Evolutionary conservation across 2,329 filamentous ascomycete genomes (phyloP).

Genomic region (Thielaviopsis ethacetica): DNA sequence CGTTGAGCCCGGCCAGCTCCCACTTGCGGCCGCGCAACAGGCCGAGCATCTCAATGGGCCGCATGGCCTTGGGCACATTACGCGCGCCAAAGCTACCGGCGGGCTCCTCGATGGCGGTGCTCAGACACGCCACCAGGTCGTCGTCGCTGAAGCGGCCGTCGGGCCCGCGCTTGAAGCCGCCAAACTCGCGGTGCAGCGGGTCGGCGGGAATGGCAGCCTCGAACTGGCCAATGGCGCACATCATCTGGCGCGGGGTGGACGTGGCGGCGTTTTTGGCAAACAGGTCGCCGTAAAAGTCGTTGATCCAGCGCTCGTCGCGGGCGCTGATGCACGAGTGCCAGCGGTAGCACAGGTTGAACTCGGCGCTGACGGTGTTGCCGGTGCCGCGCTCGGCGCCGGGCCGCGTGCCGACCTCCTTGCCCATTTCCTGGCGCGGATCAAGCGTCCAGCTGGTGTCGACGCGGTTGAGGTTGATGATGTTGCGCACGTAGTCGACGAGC

Average conservation of each 20-base stretch:
- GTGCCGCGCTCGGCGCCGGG: slow-evolving; percentile 50
- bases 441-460: slow-evolving; percentile 63
- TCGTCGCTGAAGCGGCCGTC: slow-evolving; percentile 62
- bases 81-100: slow-evolving; percentile 57
- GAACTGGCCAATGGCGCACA: slow-evolving; percentile 45
- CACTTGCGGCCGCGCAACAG: slow-evolving; percentile 63
- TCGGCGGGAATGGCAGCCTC: slow-evolving; percentile 46
- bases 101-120: slow-evolving; percentile 57
- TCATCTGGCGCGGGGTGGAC: slow-evolving; percentile 43
- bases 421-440: slow-evolving; percentile 57
- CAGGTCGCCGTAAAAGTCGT: slow-evolving; percentile 40
- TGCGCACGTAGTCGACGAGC: slow-evolving; percentile 61
- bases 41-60: slow-evolving; percentile 62
- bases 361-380: slow-evolving; percentile 70
- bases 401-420: slow-evolving; percentile 33
- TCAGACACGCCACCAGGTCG: slow-evolving; percentile 55
- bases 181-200: slow-evolving; percentile 52
- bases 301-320: slow-evolving; percentile 67
- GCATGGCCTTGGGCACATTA: slow-evolving; percentile 58
- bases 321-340: slow-evolving; percentile 70
- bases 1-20: slow-evolving; percentile 65
- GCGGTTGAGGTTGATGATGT: slow-evolving; percentile 46
- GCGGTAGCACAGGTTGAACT: slow-evolving; percentile 78
- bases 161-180: slow-evolving; percentile 42
- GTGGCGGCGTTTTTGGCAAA: slow-evolving; percentile 10